phyloP scores from a whole-genome alignment of 2,329 filamentous ascomycete genomes.

The Phyllosticta citrichinensis region DNA sequence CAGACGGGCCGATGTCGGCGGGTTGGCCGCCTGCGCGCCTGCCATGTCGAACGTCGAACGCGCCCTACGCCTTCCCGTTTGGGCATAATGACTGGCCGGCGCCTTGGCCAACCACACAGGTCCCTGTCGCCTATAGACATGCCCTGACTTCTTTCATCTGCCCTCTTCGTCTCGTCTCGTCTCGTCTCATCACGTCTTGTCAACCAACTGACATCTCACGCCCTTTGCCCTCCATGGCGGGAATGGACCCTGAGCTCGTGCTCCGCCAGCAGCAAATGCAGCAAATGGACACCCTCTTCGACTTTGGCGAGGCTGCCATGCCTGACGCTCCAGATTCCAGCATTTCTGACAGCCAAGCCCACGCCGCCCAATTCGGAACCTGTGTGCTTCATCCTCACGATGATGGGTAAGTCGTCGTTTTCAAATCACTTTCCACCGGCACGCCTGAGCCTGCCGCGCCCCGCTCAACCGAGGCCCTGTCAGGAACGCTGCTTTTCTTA shows the following conservation, averaged over 20 bases:
- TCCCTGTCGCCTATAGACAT: background rate
- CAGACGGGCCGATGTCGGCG: background rate
- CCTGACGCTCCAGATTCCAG: slow-evolving; percentile 14
- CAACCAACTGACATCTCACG: background rate
- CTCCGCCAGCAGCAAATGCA: slow-evolving; percentile 9
- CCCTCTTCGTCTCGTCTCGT: background rate
- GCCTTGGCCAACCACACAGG: background rate
- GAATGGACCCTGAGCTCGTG: background rate
- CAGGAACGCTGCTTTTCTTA: background rate
- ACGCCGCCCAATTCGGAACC: slow-evolving; percentile 8
- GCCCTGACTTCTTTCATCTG: background rate
- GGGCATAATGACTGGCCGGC: background rate
- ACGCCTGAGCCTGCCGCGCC: background rate
- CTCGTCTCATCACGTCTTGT: background rate
- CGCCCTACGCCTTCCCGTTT: background rate
- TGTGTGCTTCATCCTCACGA: slow-evolving; percentile 19
- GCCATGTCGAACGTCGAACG: background rate
- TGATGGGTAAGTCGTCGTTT: slow-evolving; percentile 16
- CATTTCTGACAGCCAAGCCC: slow-evolving; percentile 3
- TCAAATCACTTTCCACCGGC: background rate
- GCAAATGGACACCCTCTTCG: slow-evolving; percentile 29
- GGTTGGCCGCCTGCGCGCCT: background rate
- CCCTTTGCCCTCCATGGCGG: slow-evolving; percentile 1
- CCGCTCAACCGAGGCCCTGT: background rate
- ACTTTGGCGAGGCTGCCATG: slow-evolving; percentile 29